Evolutionary conservation across 176 grass and related monocot species (phyloP).

Genomic region (Guadua angustifolia): DNA sequence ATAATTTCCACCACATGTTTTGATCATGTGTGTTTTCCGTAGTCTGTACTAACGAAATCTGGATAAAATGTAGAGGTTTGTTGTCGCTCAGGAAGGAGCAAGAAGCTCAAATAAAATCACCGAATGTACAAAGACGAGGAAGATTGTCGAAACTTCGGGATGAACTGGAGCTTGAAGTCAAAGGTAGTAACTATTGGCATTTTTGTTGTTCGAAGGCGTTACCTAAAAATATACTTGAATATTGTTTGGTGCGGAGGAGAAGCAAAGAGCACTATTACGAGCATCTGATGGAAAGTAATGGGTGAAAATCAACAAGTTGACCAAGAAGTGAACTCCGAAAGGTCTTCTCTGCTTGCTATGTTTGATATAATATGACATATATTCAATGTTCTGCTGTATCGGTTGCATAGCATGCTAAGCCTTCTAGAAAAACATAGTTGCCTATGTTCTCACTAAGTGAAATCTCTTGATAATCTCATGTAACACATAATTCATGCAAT

Average conservation of each 20-base stretch:
- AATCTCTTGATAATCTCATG: background rate
- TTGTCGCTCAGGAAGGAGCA: slow-evolving; percentile 79
- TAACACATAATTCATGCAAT: background rate
- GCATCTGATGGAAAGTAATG: slow-evolving; percentile 99
- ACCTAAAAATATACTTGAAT: slow-evolving; percentile 34
- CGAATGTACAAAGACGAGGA: slow-evolving; percentile 77
- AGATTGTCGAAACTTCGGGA: slow-evolving; percentile 82
- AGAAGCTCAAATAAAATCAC: slow-evolving; percentile 78
- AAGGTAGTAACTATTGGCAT: slow-evolving; percentile 58
- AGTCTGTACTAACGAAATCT: slow-evolving; percentile 27
- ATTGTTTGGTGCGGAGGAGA: slow-evolving; percentile 78
- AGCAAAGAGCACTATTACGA: slow-evolving; percentile 86
- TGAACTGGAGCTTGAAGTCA: slow-evolving; percentile 85
- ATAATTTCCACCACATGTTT: too few relatives aligned
- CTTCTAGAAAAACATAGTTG: background rate
- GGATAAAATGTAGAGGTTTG: slow-evolving; percentile 64
- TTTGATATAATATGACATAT: slow-evolving; percentile 34
- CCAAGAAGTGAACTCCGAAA: slow-evolving; percentile 95
- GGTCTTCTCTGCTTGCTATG: slow-evolving; percentile 44
- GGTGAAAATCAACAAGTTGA: slow-evolving; percentile 92
- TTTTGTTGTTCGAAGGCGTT: slow-evolving; percentile 36
- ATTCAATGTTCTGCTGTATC: slow-evolving; percentile 3
- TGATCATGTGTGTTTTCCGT: too few relatives aligned
- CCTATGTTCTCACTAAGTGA: slow-evolving; percentile 29
- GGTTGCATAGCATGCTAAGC: slow-evolving; percentile 32